Base-by-base conservation (phyloP, 345 rosid species). In the Ceriops tagal region DNA sequence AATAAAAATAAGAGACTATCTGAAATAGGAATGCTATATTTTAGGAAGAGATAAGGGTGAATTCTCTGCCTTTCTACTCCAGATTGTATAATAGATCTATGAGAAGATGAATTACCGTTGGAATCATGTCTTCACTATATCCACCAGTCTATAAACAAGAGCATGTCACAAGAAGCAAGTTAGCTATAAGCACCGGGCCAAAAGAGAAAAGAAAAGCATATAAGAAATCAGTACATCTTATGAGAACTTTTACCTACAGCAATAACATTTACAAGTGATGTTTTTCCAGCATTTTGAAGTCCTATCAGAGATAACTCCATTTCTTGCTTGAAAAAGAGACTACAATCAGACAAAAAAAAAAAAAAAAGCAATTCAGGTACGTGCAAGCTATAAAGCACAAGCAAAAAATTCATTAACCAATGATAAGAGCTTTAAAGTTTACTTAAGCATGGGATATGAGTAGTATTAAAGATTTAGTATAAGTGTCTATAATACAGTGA, bases 61-160 rank as follows among this genome's bases (percentile, higher is more conserved):
- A 22, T 74, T 49, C 66, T 53, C 37, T 60, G 51, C n/a, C 32
- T 47, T 8, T 0, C 7, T 31, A 53, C 32, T 64, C 53, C 20
- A 47, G 20, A 2, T 31, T 22, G 52, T 22, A 15, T 20, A 69
- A 19, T 19, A 52, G 2, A 30, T 39, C 28, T 47, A 63, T 11
- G 53, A 62, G 26, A 73, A 77, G 55, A 64, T 24, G 7, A 46
- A 86, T 53, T 24, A 88, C 93, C 35, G 95, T 91, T n/a, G 97
- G 97, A 67, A 91, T 91, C 97, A 91, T 91, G 71, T 91, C 97
- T 82, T 91, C 93, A 59, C 96, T 91, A 70, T 88, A 91, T 67
- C 93, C 96, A 76, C 93, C 93, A 64, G 93, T 91, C 93, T 90
- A 77, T 67, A 53, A 62, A 35, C 65, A 77, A 39, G 75, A 66